Evolutionary conservation across 176 grass and related monocot genomes (phyloP), one percentile per base, ranked within the genome.

Genomic region (Stipa capillata): DNA sequence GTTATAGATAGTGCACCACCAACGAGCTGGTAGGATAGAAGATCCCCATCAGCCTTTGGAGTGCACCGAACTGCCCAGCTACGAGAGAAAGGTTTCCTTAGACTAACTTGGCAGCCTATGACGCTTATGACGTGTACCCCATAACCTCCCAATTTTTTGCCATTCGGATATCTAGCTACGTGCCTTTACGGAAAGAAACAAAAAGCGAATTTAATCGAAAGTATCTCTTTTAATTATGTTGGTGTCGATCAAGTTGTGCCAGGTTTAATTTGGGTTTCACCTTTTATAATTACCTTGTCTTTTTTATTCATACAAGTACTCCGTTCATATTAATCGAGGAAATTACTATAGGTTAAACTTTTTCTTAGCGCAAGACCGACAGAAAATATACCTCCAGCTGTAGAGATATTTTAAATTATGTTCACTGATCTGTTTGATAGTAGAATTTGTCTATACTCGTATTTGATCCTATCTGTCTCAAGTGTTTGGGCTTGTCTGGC

Each of bases 21-120:
- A 71, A 23, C 25, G 55, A n/a, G 44, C 54, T 28, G n/a, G 76
- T 79, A 73, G 76, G 85, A 79, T 58, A 34, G 62, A 0, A 77
- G 64, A 60, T 87, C 78, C 20, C 63, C 52, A 1, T 89, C 88
- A 79, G 47, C 57, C 79, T 70, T 79, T 66, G 55, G n/a, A 24
- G 73, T 24, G 73, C n/a, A 29, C 40, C 83, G 2, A 82, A 67
- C 76, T 27, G 37, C 20, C 77, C 77, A 79, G 67, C 85, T 73
- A 73, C 7, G 25, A 4, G 34, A 53, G 85, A 85, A 88, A 85
- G 82, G 78, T 37, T 32, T 59, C 15, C 78, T 73, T 79, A 83
- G 86, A 83, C 86, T 18, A 92, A 89, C 71, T 14, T 4, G 9
- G 20, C 73, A 54, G 79, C 51, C n/a, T 1, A 10, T 83, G n/a